Evolutionary conservation across 2,329 filamentous ascomycete genomes (phyloP).

Genomic region (Celoporthe dispersa): DNA sequence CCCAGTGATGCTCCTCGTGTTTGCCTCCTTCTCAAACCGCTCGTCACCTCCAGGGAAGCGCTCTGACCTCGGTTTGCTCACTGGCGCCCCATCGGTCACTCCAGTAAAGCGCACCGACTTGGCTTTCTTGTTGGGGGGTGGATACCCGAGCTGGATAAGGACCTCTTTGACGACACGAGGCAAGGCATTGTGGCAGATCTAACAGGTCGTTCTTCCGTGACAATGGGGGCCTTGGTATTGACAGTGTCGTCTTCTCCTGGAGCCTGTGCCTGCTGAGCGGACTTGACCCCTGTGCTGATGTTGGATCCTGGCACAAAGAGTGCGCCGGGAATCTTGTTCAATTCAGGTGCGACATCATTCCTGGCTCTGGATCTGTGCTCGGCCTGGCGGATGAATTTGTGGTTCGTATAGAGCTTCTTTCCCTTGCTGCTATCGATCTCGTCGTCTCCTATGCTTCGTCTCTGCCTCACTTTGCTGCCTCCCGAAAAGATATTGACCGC

Average conservation of each 20-base stretch:
- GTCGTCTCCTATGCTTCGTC: slow-evolving; percentile 42
- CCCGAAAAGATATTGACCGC: slow-evolving; percentile 51
- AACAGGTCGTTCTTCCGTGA: slow-evolving; percentile 9
- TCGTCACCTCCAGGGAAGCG: slow-evolving; percentile 16
- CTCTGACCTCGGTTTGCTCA: not conserved
- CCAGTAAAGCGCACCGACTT: slow-evolving; percentile 46
- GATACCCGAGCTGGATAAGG: slow-evolving; percentile 3
- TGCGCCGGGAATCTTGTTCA: slow-evolving; percentile 34
- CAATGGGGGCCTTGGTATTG: not conserved
- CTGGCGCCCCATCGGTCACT: slow-evolving; percentile 25
- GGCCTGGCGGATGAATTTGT: slow-evolving; percentile 45
- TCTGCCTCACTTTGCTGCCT: slow-evolving; percentile 46
- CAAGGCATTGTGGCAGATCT: not conserved
- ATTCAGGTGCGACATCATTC: slow-evolving; percentile 47
- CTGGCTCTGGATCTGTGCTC: slow-evolving; percentile 48
- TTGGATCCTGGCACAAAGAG: slow-evolving; percentile 32
- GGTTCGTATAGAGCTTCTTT: slow-evolving; percentile 46
- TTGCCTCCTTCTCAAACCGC: not conserved
- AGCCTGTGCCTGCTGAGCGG: slow-evolving; percentile 1
- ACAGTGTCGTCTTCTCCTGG: not conserved
- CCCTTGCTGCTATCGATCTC: slow-evolving; percentile 48
- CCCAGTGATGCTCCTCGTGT: slow-evolving; percentile 11
- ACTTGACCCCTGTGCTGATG: slow-evolving; percentile 33
- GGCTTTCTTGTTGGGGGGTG: slow-evolving; percentile 36
- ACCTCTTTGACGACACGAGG: slow-evolving; percentile 14